Base-by-base conservation (phyloP, 2,329 filamentous ascomycete genomes). In the Trichoderma cornu-damae region DNA sequence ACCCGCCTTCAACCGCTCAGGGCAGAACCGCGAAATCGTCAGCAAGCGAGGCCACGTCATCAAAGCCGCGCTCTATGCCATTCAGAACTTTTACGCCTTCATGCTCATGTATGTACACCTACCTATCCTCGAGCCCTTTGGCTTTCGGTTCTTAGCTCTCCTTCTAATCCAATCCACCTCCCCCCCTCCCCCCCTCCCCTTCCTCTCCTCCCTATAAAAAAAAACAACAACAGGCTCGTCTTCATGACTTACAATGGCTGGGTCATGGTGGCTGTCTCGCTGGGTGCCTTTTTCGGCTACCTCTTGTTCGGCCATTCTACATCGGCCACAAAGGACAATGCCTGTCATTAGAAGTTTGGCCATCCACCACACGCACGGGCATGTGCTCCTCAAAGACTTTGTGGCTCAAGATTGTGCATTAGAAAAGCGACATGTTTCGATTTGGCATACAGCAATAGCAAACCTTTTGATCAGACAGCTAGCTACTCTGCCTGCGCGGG, bases 171-270 rank as follows among this genome's bases (percentile, higher is more conserved):
- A 3, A n/a, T n/a, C n/a, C n/a, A n/a, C n/a, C n/a, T n/a, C n/a
- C n/a, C n/a, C n/a, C n/a, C n/a, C n/a, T n/a, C n/a, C n/a, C n/a
- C n/a, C n/a, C n/a, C n/a, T n/a, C n/a, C n/a, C n/a, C n/a, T n/a
- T n/a, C n/a, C n/a, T n/a, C n/a, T n/a, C n/a, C n/a, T n/a, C n/a
- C n/a, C n/a, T n/a, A n/a, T n/a, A n/a, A n/a, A n/a, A n/a, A n/a
- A 14, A 46, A 22, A 3, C 18, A 7, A 30, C 6, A 7, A 30
- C 34, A 97, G 93, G 94, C 79, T 99, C 60, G 76, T 99, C 20
- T 99, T 99, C 75, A 99, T 99, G 94, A 99, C 94, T n/a, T 99
- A 99, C 76, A 99, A 99, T 68, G 94, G 94, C 57, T 96, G 89
- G 86, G 86, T 99, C 64, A 99, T 99, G 94, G 74, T 96, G 63